Evolutionary conservation across 352 stramenopile genomes (phyloP), one percentile per base, ranked within the genome.

Genomic region (Phytophthora rubi): DNA sequence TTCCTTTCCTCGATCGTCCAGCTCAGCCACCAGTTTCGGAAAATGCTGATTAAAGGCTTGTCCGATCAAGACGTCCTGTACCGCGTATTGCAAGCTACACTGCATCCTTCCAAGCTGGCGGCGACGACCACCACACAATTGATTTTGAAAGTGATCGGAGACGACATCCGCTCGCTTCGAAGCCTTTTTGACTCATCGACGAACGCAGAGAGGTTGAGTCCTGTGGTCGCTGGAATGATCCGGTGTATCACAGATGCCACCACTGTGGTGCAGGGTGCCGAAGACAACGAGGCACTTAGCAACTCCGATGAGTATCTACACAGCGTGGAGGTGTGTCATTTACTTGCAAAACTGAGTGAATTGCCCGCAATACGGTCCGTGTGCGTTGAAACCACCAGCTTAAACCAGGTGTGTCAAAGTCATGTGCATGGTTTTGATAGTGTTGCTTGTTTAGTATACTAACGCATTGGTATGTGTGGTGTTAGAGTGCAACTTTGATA

Each of bases 251-350:
- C 73, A n/a, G 86, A 91, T 55, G 62, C 65, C 6, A 76, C 64
- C 0, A 44, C 62, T 9, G 53, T 87, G 15, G 76, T 89, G 15
- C 82, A 92, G 64, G 70, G 70, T 30, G 73, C 65, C 10, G 75
- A 83, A 16, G 68, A 79, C 18, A 68, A 70, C 6, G 82, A 89
- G 16, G 73, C 79, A 7, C 69, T 91, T 6, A 75, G 74, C 6
- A 68, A 74, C 5, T 89, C 82, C 0, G 83, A 91, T 60, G 82
- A 89, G 30, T 95, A 95, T 65, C 54, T 90, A 44, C 81, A 93
- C 30, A 85, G 75, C 33, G 83, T 91, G 4, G 65, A 78, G 6
- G 73, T 89, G 0, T 91, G 80, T 26, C 82, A 88, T 59, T 54
- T 95, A 21, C 66, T 95, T 39, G 60, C 81, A 3, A 90, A 85